phyloP scores from a whole-genome alignment of 2,329 filamentous ascomycete species.

The Canariomyces notabilis region DNA sequence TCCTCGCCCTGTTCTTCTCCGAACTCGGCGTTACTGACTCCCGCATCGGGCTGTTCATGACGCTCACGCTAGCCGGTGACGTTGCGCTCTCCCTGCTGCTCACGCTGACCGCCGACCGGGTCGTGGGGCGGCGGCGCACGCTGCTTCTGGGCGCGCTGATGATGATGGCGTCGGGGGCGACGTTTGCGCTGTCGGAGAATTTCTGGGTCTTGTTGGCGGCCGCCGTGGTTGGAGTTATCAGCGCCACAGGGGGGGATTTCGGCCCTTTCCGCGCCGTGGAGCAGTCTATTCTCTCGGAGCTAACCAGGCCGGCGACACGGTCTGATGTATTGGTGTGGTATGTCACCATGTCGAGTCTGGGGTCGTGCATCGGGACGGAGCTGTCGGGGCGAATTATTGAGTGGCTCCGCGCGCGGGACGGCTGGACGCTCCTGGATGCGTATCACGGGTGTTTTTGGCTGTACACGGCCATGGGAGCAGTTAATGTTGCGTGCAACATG shows the following conservation, averaged over 20 bases:
- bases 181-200: constrained; percentile 50
- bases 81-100: constrained; percentile 53
- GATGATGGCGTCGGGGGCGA: constrained; percentile 52
- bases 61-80: constrained; percentile 56
- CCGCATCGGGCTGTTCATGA: constrained; percentile 61
- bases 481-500: constrained; percentile 44
- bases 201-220: constrained; percentile 56
- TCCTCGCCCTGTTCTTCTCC: constrained; percentile 57
- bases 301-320: constrained; percentile 50
- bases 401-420: constrained; percentile 37
- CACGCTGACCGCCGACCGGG: constrained; percentile 53
- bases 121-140: constrained; percentile 53
- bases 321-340: constrained; percentile 65
- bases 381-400: constrained; percentile 48
- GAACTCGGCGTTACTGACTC: constrained; percentile 51
- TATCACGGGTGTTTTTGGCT: constrained; percentile 56
- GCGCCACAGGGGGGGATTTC: constrained; percentile 59
- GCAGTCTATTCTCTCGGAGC: constrained; percentile 58
- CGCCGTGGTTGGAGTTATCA: constrained; percentile 57
- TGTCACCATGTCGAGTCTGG: constrained; percentile 51
- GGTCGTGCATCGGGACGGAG: constrained; percentile 50
- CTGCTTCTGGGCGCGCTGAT: constrained; percentile 47
- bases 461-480: constrained; percentile 51
- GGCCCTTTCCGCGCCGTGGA: constrained; percentile 64
- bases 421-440: constrained; percentile 45